Conservation (phyloP, 2,329 filamentous ascomycete species). For the Verticillium dahliae region DNA sequence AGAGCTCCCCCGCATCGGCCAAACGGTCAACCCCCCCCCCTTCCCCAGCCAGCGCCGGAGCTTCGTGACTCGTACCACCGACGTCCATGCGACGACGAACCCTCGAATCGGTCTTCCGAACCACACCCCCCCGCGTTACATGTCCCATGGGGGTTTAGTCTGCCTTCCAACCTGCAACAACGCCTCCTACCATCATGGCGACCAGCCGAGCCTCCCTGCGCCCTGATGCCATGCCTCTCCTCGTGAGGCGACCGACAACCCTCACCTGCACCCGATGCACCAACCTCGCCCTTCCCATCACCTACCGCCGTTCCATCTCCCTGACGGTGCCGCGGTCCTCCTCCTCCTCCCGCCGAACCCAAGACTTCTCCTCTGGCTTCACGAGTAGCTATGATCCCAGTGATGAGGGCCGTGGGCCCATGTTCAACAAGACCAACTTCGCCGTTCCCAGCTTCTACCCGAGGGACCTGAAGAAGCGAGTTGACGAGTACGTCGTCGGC, state of each 20-base stretch:
- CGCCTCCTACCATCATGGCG: background rate
- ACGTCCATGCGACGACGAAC: background rate
- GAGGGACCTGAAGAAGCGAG: slow-evolving; percentile 72
- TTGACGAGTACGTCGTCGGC: slow-evolving; percentile 94
- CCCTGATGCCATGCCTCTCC: slow-evolving; percentile 5
- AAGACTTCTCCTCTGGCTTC: slow-evolving; percentile 51
- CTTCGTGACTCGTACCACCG: background rate
- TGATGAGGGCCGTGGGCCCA: slow-evolving; percentile 46
- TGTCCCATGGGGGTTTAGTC: background rate
- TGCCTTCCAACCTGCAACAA: background rate
- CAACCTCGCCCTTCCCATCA: slow-evolving; percentile 19
- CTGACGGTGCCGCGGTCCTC: background rate
- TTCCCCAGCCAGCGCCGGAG: background rate
- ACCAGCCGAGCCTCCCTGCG: background rate
- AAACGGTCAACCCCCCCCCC: background rate
- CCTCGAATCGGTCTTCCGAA: background rate
- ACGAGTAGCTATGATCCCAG: slow-evolving; percentile 53
- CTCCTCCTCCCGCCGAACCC: slow-evolving; percentile 24
- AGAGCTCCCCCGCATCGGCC: slow-evolving; percentile 1
- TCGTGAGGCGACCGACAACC: slow-evolving; percentile 5
- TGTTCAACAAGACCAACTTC: slow-evolving; percentile 51
- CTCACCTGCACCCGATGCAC: slow-evolving; percentile 10
- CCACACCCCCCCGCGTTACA: background rate
- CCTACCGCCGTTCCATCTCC: slow-evolving; percentile 11
- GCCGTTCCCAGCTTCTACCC: slow-evolving; percentile 60